Evolutionary conservation across 192 early-diverging fungal genomes (phyloP).

Genomic region (Thamnidium elegans): DNA sequence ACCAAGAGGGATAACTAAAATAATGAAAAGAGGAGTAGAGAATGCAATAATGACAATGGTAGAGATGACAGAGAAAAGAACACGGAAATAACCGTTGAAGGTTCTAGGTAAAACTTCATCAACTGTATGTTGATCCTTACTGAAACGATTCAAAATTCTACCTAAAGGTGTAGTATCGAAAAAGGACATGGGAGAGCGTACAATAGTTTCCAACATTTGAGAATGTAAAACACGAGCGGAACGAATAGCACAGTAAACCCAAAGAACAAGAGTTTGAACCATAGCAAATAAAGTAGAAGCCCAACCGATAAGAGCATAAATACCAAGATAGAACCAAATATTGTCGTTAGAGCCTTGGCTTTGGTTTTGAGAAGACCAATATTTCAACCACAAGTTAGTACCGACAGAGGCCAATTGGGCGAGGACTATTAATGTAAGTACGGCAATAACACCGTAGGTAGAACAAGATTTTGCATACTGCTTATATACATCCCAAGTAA

Average conservation of each 20-base stretch:
- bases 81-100: constrained; percentile 49
- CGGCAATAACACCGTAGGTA: constrained; percentile 50
- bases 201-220: constrained; percentile 72
- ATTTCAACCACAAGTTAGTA: constrained; percentile 69
- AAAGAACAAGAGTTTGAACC: constrained; percentile 69
- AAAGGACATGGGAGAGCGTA: constrained; percentile 70
- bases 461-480: constrained; percentile 82
- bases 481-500: constrained; percentile 76
- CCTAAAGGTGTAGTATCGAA: constrained; percentile 82
- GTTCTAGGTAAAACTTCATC: constrained; percentile 69
- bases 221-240: constrained; percentile 73
- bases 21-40: constrained; percentile 46
- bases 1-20: constrained; percentile 47
- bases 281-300: constrained; percentile 62
- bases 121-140: constrained; percentile 80
- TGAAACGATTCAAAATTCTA: constrained; percentile 88
- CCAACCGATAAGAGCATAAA: constrained; percentile 82
- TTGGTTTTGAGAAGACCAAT: constrained; percentile 66
- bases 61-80: constrained; percentile 42
- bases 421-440: constrained; percentile 54
- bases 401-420: constrained; percentile 56
- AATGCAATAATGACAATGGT: constrained; percentile 45
- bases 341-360: constrained; percentile 33
- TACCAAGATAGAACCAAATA: constrained; percentile 61
- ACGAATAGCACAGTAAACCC: constrained; percentile 76